Base-by-base conservation (phyloP, 192 early-diverging fungal species). In the Rhizoclosmatium sp. region DNA sequence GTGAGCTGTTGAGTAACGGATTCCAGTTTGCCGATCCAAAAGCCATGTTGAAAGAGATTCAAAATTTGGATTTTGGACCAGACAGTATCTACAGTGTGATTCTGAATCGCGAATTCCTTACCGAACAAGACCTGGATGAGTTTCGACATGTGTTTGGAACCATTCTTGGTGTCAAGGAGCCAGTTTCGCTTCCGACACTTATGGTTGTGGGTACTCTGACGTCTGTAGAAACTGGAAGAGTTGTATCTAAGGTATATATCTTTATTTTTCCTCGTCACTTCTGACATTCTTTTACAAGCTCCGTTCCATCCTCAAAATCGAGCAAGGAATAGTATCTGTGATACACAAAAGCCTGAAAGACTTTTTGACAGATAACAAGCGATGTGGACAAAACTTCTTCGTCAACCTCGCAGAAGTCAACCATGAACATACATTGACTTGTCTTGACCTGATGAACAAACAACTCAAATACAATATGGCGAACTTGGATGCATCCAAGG, bases 281-380 rank as follows among this genome's bases (percentile, higher is more conserved):
- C 31, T 31, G 31, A 31, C 51, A 78, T 56, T 56, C 54, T 56
- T 56, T n/a, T 56, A 65, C 62, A 71, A 71, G 48, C 48, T 71
- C 10, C n/a, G 60, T 7, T 74, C 72, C 1, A 42, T 74, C 1
- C 59, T 74, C 65, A 74, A 31, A 14, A 65, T 74, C 46, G 68
- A 69, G 2, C 46, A 41, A 21, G 48, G n/a, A 23, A 31, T 47
- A 12, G 65, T 68, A 2, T 23, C 72, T 7, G 40, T 74, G 12
- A 78, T 78, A 7, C 77, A 78, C 71, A 78, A 78, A 0, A 65
- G 59, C 54, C 14, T 78, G 5, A 48, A 78, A 2, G 77, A 78
- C 48, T 65, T 42, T 48, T 45, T 78, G 31, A 58, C 41, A 21
- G 66, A 78, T 44, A n/a, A 72, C 1, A 10, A 7, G 2, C 64